Percentiles rank a stretch among this genome's conserved stretches.
These are phyloP conservation scores for Aureobasidium zeae DNA, from an alignment of 2,329 filamentous ascomycete genomes.

Conservation along the genomic window DNA sequence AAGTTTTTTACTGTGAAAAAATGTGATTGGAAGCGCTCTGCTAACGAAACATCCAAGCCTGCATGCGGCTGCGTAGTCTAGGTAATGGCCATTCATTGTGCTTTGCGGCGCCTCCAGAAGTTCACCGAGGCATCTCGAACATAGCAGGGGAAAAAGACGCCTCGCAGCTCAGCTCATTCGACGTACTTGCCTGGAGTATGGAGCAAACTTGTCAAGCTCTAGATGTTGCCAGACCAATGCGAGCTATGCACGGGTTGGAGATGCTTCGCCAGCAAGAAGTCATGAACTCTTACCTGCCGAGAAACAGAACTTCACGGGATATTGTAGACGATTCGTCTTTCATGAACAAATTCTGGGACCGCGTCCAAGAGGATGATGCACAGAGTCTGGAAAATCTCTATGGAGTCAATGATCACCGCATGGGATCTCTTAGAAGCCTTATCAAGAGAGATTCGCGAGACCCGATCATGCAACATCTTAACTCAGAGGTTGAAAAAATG, in stretches of 20 bases:
- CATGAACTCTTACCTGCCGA: conserved; percentile 25
- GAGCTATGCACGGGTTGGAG: conserved; percentile 51
- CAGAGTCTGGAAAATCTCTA: conserved; percentile 47
- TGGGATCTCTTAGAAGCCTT: background rate
- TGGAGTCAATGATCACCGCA: conserved; percentile 10
- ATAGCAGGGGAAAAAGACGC: conserved; percentile 16
- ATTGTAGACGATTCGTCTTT: conserved; percentile 28
- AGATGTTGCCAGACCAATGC: conserved; percentile 45
- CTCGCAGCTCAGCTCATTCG: conserved; percentile 36
- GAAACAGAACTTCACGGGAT: conserved; percentile 17
- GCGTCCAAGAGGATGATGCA: conserved; percentile 47
- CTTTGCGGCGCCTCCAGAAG: conserved; percentile 52
- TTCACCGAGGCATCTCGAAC: conserved; percentile 45
- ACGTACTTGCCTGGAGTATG: conserved; percentile 54
- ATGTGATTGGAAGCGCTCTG: background rate
- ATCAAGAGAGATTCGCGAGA: conserved; percentile 1
- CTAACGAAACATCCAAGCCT: conserved; percentile 38
- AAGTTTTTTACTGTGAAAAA: background rate
- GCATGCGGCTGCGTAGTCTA: conserved; percentile 61
- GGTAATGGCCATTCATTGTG: conserved; percentile 56
- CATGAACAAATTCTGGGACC: background rate
- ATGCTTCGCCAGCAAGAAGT: conserved; percentile 36
- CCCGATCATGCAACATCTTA: background rate
- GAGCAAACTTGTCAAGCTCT: conserved; percentile 46
- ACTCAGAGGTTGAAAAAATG: conserved; percentile 21